A percentile compares a stretch with the other conserved stretches of the same genome.
phyloP scores from a whole-genome alignment of 495 filamentous ascomycete species.

The Stereocaulon alpinum region DNA sequence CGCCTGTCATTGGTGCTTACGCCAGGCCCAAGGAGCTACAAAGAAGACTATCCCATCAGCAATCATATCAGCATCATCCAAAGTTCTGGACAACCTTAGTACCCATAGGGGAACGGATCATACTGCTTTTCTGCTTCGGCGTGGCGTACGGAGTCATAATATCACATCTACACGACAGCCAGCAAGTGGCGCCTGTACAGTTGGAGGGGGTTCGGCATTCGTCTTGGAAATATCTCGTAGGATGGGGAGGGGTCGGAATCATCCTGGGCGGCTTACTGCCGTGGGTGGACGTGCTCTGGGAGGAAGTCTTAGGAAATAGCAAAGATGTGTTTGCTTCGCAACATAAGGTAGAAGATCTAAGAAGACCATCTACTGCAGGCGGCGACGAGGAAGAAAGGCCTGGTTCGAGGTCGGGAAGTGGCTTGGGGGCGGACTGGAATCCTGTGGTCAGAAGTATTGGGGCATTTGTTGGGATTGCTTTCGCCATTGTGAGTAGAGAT shows the following conservation, averaged over 20 bases:
- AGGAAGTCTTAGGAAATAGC: constrained; percentile 24
- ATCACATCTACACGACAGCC: constrained; percentile 66
- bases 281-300: constrained; percentile 66
- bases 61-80: constrained; percentile 10
- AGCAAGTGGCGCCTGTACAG: constrained; percentile 48
- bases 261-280: constrained; percentile 68
- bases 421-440: constrained; percentile 59
- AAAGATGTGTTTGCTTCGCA: constrained; percentile 13
- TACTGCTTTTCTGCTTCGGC: constrained; percentile 70
- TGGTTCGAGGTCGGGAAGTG: constrained; percentile 25
- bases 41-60: constrained; percentile 16
- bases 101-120: constrained; percentile 42
- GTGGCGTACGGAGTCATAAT: constrained; percentile 77
- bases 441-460: constrained; percentile 78
- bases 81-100: constrained; percentile 22
- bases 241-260: constrained; percentile 77
- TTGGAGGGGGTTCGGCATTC: constrained; percentile 45
- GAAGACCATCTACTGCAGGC: constrained; percentile 10
- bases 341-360: not conserved
- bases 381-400: constrained; percentile 24
- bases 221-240: constrained; percentile 57
- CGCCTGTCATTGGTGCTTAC: constrained; percentile 20
- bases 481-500: constrained; percentile 67
- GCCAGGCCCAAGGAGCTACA: constrained; percentile 17
- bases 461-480: constrained; percentile 90